phyloP scores from a whole-genome alignment of 306 rosid species.

The Ochetophila trinervis region DNA sequence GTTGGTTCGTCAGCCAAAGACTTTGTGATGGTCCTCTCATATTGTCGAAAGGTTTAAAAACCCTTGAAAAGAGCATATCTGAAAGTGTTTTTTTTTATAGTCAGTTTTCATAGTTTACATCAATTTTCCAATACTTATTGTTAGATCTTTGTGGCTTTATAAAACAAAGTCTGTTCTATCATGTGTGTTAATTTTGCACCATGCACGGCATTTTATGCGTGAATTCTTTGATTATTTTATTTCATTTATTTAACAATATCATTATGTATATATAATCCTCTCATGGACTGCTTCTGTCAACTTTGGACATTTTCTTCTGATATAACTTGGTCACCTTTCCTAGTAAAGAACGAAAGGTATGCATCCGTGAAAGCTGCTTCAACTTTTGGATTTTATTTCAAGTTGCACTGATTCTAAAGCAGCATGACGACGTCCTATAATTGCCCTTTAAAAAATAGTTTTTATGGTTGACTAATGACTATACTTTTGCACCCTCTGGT shows the following conservation, averaged over 20 bases:
- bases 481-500: no score
- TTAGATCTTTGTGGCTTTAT: conserved; percentile 6
- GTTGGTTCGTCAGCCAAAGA: conserved; percentile 96
- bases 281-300: not conserved
- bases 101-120: not conserved
- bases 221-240: conserved; percentile 33
- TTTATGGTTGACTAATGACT: no score
- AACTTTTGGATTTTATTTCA: no score
- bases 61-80: conserved; percentile 21
- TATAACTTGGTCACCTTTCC: not conserved
- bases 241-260: conserved; percentile 5
- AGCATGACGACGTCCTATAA: no score
- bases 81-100: conserved; percentile 9
- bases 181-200: conserved; percentile 2
- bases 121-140: conserved; percentile 1
- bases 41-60: conserved; percentile 52
- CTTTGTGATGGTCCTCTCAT: conserved; percentile 90
- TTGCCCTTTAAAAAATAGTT: no score
- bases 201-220: conserved; percentile 12
- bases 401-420: no score
- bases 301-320: not conserved
- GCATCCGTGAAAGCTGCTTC: no score
- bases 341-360: not conserved
- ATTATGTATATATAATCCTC: not conserved
- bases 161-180: conserved; percentile 6